Evolutionary conservation across 495 filamentous ascomycete species (phyloP).

Genomic region (Penicillium silybi): DNA sequence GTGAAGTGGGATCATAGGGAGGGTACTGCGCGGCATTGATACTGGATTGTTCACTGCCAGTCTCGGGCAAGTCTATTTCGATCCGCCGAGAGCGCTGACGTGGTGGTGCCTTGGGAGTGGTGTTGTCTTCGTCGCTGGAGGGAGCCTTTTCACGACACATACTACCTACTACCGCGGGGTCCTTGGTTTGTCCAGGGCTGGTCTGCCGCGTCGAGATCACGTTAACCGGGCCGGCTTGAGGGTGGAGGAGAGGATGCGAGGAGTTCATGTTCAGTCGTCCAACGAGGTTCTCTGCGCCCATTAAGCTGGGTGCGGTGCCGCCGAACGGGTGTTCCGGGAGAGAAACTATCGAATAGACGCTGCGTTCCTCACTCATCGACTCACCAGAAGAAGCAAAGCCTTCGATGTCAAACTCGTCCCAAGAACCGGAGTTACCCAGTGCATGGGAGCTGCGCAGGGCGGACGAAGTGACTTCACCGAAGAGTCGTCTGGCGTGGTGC

Average conservation of each 20-base stretch:
- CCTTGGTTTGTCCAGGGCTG: constrained; percentile 25
- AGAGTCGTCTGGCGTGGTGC: constrained; percentile 52
- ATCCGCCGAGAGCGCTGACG: constrained; percentile 30
- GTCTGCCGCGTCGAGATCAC: constrained; percentile 32
- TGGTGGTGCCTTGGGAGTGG: constrained; percentile 30
- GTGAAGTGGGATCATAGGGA: not conserved
- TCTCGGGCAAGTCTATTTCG: constrained; percentile 40
- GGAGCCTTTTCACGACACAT: constrained; percentile 5
- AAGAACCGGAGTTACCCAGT: constrained; percentile 33
- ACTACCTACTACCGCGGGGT: constrained; percentile 16
- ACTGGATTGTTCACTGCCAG: constrained; percentile 42
- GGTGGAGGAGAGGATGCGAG: constrained; percentile 30
- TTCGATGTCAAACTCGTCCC: constrained; percentile 26
- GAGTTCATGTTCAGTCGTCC: constrained; percentile 66
- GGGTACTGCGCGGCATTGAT: constrained; percentile 15
- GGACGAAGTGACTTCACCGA: constrained; percentile 75
- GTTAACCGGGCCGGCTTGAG: constrained; percentile 30
- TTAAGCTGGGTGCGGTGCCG: constrained; percentile 53
- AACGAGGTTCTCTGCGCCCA: constrained; percentile 65
- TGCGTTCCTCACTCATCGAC: constrained; percentile 41
- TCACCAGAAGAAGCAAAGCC: constrained; percentile 43
- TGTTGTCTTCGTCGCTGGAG: constrained; percentile 10
- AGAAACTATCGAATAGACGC: constrained; percentile 39
- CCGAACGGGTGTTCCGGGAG: constrained; percentile 37
- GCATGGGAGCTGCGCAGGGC: constrained; percentile 62